phyloP scores from a whole-genome alignment of 768 basidiomycete genomes.

The Trametes sanguinea region DNA sequence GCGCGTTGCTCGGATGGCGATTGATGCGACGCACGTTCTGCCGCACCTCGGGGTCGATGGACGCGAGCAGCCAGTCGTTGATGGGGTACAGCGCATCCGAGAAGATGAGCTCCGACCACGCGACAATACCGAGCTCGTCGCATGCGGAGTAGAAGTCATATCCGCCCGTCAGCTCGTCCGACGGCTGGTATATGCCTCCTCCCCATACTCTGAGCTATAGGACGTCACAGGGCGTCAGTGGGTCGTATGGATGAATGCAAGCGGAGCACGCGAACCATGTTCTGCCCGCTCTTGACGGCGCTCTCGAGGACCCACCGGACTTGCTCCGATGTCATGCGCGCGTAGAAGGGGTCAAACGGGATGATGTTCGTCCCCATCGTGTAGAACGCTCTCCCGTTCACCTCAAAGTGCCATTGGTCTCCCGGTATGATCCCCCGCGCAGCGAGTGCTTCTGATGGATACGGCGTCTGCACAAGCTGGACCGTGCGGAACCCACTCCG shows the following conservation, averaged over 20 bases:
- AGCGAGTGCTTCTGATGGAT: constrained; percentile 45
- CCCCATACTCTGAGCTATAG: constrained; percentile 59
- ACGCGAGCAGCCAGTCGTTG: constrained; percentile 53
- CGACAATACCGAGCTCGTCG: constrained; percentile 61
- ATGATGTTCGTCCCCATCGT: constrained; percentile 59
- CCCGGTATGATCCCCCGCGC: constrained; percentile 56
- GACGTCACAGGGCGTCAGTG: neutral
- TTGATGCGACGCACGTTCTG: constrained; percentile 60
- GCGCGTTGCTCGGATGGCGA: constrained; percentile 55
- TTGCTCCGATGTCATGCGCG: constrained; percentile 49
- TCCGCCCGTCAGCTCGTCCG: constrained; percentile 41
- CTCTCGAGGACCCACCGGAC: constrained; percentile 60
- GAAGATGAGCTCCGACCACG: constrained; percentile 64
- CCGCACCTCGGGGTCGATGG: constrained; percentile 54
- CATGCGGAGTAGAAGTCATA: constrained; percentile 60
- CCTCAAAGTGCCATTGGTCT: constrained; percentile 61
- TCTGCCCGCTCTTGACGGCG: constrained; percentile 55
- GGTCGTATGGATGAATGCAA: neutral
- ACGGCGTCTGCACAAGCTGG: constrained; percentile 50
- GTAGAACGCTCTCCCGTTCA: constrained; percentile 60
- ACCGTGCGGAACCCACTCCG: constrained; percentile 64
- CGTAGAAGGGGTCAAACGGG: constrained; percentile 62
- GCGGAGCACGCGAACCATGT: constrained; percentile 46
- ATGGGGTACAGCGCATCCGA: constrained; percentile 58
- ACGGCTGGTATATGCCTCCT: constrained; percentile 45